Conservation (phyloP, 2,329 filamentous ascomycete genomes). For the Raffaelea deltoideospora region DNA sequence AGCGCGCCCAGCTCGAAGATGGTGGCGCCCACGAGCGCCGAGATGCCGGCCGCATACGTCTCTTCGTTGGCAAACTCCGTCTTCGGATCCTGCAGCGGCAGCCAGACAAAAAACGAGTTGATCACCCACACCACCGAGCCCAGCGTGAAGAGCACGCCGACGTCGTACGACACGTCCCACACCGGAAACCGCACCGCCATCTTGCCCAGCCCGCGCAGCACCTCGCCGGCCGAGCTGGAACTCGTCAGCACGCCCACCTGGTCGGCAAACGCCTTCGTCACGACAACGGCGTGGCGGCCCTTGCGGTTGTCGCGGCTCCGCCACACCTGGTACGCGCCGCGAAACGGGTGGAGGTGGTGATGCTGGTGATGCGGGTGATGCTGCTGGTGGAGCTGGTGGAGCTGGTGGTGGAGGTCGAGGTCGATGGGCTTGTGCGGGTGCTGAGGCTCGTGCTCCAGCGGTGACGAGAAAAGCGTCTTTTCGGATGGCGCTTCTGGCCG, state of each 20-base stretch:
- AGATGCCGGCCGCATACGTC: conserved; percentile 40
- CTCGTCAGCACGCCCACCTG: conserved; percentile 1
- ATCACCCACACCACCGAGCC: conserved; percentile 37
- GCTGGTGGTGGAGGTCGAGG: too few relatives aligned
- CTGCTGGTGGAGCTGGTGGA: too few relatives aligned
- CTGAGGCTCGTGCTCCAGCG: too few relatives aligned
- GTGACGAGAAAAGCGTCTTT: neutral
- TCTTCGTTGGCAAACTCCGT: conserved; percentile 39
- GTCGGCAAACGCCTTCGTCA: conserved; percentile 10
- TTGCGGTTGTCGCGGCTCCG: conserved; percentile 27
- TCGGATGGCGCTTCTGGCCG: neutral
- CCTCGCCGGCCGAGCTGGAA: conserved; percentile 13
- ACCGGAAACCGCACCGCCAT: conserved; percentile 21
- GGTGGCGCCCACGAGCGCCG: conserved; percentile 51
- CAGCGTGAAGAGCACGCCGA: conserved; percentile 23
- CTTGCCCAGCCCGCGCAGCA: conserved; percentile 16
- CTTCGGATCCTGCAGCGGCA: conserved; percentile 37
- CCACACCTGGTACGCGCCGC: conserved; percentile 21
- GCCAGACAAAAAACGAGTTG: conserved; percentile 49
- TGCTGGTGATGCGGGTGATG: neutral
- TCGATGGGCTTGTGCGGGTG: too few relatives aligned
- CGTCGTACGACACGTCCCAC: conserved; percentile 27
- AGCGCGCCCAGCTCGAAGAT: conserved; percentile 51
- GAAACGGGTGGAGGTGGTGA: too few relatives aligned
- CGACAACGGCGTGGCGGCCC: conserved; percentile 20